A percentile compares a stretch with the other conserved stretches of the same genome.
These are phyloP conservation scores for Saccharomycopsis babjevae DNA, from an alignment of 805 yeast species.

Conservation along the genomic window DNA sequence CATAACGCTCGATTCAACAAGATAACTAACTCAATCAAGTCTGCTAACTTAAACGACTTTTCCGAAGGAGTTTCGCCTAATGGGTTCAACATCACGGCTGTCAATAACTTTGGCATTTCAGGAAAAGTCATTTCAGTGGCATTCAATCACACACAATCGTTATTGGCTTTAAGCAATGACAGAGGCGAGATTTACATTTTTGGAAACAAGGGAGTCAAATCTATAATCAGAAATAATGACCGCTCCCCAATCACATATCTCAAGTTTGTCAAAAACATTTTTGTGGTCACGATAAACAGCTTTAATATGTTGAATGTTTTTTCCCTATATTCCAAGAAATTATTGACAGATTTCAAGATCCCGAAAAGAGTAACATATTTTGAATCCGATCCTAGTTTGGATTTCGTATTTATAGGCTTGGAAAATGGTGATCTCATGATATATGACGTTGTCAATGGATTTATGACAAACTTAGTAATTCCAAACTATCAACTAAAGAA, in stretches of 20 bases:
- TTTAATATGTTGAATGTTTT: slow-evolving; percentile 54
- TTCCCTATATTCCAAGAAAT: slow-evolving; percentile 53
- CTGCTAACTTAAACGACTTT: slow-evolving; percentile 22
- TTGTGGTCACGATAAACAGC: slow-evolving; percentile 61
- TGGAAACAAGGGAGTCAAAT: slow-evolving; percentile 77
- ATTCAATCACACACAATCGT: slow-evolving; percentile 80
- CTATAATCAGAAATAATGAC: slow-evolving; percentile 44
- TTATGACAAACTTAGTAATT: slow-evolving; percentile 52
- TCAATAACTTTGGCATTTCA: slow-evolving; percentile 41
- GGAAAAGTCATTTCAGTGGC: slow-evolving; percentile 63
- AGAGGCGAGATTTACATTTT: slow-evolving; percentile 62
- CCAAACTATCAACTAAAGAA: slow-evolving; percentile 56
- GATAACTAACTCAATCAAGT: slow-evolving; percentile 16
- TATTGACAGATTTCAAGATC: slow-evolving; percentile 50
- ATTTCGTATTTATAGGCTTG: slow-evolving; percentile 76
- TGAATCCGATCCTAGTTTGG: slow-evolving; percentile 78
- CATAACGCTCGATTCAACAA: slow-evolving; percentile 21
- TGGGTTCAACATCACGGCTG: slow-evolving; percentile 24
- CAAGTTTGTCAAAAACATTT: slow-evolving; percentile 69
- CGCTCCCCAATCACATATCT: slow-evolving; percentile 43
- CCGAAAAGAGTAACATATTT: slow-evolving; percentile 59
- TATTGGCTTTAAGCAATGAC: slow-evolving; percentile 72
- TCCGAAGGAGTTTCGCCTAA: slow-evolving; percentile 24
- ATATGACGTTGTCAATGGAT: slow-evolving; percentile 75
- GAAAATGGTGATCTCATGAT: slow-evolving; percentile 62